Conservation (phyloP, 345 rosid species). For the thale cress (Arabidopsis thaliana) region DNA sequence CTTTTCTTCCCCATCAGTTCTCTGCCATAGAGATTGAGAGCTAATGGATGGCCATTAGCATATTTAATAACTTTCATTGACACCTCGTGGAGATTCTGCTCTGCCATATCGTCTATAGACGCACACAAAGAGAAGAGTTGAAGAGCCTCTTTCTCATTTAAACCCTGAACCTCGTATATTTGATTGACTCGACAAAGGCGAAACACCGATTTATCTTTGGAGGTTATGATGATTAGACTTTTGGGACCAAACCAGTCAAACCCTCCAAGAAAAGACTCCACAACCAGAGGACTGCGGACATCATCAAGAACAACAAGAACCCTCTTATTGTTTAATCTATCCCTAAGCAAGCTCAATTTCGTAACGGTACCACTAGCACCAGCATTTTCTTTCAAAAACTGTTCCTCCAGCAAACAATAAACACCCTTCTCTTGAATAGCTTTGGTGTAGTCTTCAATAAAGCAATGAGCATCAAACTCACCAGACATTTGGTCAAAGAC, state of each 20-base stretch:
- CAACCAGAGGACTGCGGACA: neutral
- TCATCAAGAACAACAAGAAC: constrained; percentile 29
- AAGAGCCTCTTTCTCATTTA: constrained; percentile 8
- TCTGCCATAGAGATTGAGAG: constrained; percentile 11
- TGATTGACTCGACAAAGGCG: neutral
- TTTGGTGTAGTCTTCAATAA: neutral
- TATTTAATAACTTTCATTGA: neutral
- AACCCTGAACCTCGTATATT: constrained; percentile 3
- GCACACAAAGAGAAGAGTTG: neutral
- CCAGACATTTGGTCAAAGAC: constrained; percentile 11
- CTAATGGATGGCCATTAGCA: constrained; percentile 33
- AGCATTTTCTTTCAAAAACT: neutral
- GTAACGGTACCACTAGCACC: neutral
- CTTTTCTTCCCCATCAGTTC: neutral
- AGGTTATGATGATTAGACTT: constrained; percentile 18
- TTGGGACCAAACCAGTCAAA: neutral
- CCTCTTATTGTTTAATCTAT: neutral
- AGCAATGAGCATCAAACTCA: neutral
- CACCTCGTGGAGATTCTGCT: neutral
- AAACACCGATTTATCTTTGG: neutral
- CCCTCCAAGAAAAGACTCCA: constrained; percentile 8
- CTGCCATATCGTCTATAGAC: neutral
- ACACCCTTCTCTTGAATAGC: constrained; percentile 2
- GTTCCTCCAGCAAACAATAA: neutral
- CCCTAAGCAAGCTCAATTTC: neutral